Conservation (phyloP, 176 grass and related monocot species). For the Cocos nucifera region DNA sequence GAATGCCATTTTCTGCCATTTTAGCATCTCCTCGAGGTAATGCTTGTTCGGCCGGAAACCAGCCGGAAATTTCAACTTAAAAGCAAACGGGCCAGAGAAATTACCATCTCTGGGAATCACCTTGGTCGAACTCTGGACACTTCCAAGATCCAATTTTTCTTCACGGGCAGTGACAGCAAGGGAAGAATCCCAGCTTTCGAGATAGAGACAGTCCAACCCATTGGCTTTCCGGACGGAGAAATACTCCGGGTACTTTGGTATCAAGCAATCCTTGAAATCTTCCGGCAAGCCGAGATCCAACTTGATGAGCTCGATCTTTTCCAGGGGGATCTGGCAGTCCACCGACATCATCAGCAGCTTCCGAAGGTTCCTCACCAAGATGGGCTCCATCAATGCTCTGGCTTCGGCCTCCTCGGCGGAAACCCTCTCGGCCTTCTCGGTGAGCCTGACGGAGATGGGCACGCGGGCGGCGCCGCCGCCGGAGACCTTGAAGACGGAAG, state of each 20-base stretch:
- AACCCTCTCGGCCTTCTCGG: conserved; percentile 59
- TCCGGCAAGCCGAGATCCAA: conserved; percentile 51
- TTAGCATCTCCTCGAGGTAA: conserved; percentile 68
- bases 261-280: conserved; percentile 54
- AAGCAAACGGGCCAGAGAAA: conserved; percentile 63
- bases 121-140: conserved; percentile 23
- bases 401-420: conserved; percentile 43
- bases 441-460: conserved; percentile 57
- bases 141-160: conserved; percentile 51
- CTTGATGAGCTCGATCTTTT: conserved; percentile 80
- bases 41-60: conserved; percentile 79
- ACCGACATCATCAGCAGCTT: conserved; percentile 84
- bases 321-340: conserved; percentile 65
- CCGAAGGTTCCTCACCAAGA: conserved; percentile 64
- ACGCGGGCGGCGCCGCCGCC: conserved; percentile 34
- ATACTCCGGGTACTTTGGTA: conserved; percentile 55
- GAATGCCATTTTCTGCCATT: conserved; percentile 89
- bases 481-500: conserved; percentile 53
- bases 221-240: conserved; percentile 52
- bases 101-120: conserved; percentile 86
- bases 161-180: conserved; percentile 56
- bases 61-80: conserved; percentile 63
- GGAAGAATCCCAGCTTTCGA: conserved; percentile 82
- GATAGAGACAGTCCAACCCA: conserved; percentile 40
- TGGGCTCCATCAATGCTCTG: conserved; percentile 51